These are phyloP conservation scores for Tremella yokohamensis DNA, from an alignment of 768 basidiomycete genomes.

Conservation along the genomic window DNA sequence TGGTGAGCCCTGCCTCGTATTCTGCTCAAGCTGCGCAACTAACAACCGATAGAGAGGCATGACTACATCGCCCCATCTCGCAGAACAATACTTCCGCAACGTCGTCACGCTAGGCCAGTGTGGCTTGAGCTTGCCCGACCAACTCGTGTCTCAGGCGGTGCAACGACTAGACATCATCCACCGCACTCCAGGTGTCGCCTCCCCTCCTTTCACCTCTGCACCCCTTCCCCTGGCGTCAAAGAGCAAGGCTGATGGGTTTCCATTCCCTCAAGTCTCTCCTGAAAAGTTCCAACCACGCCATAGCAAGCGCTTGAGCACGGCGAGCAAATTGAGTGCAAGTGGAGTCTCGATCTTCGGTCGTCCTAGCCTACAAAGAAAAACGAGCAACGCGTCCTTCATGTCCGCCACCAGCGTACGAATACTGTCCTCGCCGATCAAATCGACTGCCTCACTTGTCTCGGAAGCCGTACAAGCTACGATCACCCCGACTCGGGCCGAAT, in stretches of 20 bases:
- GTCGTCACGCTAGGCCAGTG: constrained; percentile 21
- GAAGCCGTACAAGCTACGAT: constrained; percentile 7
- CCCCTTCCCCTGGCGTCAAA: not conserved
- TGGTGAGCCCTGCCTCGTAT: constrained; percentile 23
- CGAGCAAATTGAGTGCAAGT: not conserved
- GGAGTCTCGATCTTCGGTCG: not conserved
- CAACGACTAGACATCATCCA: constrained; percentile 34
- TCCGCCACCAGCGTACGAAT: too few relatives aligned
- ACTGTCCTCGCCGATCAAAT: constrained; percentile 8
- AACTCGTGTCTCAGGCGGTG: constrained; percentile 33
- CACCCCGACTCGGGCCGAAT: not conserved
- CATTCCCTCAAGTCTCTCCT: constrained; percentile 10
- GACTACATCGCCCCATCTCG: constrained; percentile 15
- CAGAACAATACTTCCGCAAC: constrained; percentile 26
- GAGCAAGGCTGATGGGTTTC: constrained; percentile 7
- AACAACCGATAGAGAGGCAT: constrained; percentile 12
- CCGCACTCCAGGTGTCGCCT: constrained; percentile 6
- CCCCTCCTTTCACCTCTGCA: constrained; percentile 10
- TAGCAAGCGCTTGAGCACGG: not conserved
- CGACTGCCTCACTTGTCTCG: constrained; percentile 19
- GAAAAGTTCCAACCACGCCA: not conserved
- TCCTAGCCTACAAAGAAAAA: not conserved
- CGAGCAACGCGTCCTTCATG: too few relatives aligned
- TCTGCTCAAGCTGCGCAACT: not conserved
- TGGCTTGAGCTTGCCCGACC: constrained; percentile 27